Conservation (phyloP, 192 early-diverging fungal species). For the Rhizophagus clarus region DNA sequence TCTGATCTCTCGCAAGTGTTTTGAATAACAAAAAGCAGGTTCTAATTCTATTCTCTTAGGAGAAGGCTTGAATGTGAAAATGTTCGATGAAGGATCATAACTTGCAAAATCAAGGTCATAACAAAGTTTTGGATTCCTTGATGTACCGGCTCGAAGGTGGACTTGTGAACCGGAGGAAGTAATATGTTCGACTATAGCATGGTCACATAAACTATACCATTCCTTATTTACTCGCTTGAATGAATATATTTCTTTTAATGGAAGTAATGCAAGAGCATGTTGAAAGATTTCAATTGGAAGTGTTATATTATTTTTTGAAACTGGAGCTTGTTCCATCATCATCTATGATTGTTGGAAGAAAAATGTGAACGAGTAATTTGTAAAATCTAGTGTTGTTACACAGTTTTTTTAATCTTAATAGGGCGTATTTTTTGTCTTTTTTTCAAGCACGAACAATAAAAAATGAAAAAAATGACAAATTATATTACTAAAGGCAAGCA, state of each 20-base stretch:
- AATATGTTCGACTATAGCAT: conserved; percentile 20
- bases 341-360: no score
- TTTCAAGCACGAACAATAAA: no score
- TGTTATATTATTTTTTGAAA: background rate
- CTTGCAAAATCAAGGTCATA: conserved; percentile 1
- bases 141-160: background rate
- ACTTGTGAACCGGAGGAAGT: background rate
- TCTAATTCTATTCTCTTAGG: background rate
- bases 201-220: conserved; percentile 22
- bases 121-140: background rate
- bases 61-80: conserved; percentile 20
- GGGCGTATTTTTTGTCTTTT: background rate
- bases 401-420: background rate
- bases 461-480: background rate
- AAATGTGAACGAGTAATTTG: no score
- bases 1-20: conserved; percentile 4
- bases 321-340: background rate
- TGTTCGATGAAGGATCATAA: conserved; percentile 1
- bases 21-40: background rate
- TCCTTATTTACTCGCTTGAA: conserved; percentile 12
- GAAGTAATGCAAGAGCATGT: conserved; percentile 14
- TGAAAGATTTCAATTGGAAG: conserved; percentile 10
- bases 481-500: background rate
- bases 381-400: background rate
- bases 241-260: conserved; percentile 18